Evolutionary conservation across 495 filamentous ascomycete species (phyloP).

Genomic region (Neurospora sp.): DNA sequence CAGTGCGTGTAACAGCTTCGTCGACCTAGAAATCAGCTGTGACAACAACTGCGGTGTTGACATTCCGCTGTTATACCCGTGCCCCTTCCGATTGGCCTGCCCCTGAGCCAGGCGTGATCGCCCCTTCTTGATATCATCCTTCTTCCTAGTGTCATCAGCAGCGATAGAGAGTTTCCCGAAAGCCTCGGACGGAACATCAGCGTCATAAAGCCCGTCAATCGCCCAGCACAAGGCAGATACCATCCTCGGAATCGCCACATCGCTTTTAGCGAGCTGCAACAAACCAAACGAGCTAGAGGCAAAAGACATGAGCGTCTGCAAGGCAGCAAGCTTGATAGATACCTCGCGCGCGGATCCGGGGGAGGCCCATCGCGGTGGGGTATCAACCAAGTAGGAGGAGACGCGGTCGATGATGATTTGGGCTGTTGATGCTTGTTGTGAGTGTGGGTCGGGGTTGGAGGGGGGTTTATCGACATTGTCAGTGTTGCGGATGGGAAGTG

Average conservation of each 20-base stretch:
- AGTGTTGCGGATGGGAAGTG: neutral
- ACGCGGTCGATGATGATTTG: slow-evolving; percentile 30
- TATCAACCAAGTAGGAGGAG: slow-evolving; percentile 28
- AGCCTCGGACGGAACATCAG: slow-evolving; percentile 17
- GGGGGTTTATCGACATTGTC: neutral
- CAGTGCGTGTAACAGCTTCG: slow-evolving; percentile 31
- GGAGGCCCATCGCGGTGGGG: slow-evolving; percentile 24
- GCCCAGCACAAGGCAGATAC: slow-evolving; percentile 28
- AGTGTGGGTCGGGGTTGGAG: neutral
- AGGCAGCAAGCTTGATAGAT: slow-evolving; percentile 17
- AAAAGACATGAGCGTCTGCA: slow-evolving; percentile 30
- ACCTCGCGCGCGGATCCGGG: slow-evolving; percentile 19
- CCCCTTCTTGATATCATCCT: neutral
- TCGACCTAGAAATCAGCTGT: slow-evolving; percentile 18
- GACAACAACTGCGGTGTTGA: slow-evolving; percentile 7
- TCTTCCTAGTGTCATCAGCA: neutral
- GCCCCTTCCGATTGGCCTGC: neutral
- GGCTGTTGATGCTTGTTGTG: slow-evolving; percentile 4
- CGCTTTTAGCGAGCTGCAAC: slow-evolving; percentile 25
- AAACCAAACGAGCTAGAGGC: slow-evolving; percentile 28
- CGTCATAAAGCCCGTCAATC: slow-evolving; percentile 35
- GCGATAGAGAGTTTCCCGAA: neutral
- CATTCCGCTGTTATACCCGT: neutral
- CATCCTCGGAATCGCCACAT: slow-evolving; percentile 30
- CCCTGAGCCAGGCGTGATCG: neutral